Evolutionary conservation across 169 alveolate genomes (phyloP).

Genomic region (Cryptosporidium ryanae): DNA sequence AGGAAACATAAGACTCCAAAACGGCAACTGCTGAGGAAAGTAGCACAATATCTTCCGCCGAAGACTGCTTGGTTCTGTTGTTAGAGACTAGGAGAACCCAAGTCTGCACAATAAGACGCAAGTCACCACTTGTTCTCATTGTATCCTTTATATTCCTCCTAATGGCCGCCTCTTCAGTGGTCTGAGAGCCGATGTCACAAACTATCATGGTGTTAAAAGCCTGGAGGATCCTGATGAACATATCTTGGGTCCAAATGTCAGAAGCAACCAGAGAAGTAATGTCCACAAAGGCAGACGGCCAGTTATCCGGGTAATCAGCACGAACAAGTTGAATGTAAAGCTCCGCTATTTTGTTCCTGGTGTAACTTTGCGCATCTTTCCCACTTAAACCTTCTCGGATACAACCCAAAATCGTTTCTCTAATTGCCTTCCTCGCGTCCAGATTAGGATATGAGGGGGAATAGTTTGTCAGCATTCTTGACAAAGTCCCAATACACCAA

Average conservation of each 20-base stretch:
- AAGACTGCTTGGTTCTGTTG: not conserved
- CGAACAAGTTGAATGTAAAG: slow-evolving; percentile 42
- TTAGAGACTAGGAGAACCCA: slow-evolving; percentile 59
- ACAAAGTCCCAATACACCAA: slow-evolving; percentile 69
- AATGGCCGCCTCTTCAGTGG: slow-evolving; percentile 25
- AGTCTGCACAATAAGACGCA: slow-evolving; percentile 38
- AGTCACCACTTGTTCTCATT: slow-evolving; percentile 63
- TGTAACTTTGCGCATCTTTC: slow-evolving; percentile 10
- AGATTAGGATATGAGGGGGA: not conserved
- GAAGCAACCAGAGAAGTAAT: slow-evolving; percentile 34
- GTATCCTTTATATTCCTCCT: slow-evolving; percentile 61
- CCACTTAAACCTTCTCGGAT: slow-evolving; percentile 10
- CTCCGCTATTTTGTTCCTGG: slow-evolving; percentile 27
- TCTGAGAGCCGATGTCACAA: slow-evolving; percentile 12
- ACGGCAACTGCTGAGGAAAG: slow-evolving; percentile 40
- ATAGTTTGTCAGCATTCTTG: slow-evolving; percentile 16
- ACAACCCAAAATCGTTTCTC: slow-evolving; percentile 24
- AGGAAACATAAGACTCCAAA: slow-evolving; percentile 50
- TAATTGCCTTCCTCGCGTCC: slow-evolving; percentile 8
- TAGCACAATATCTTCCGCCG: slow-evolving; percentile 2
- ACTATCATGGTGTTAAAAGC: slow-evolving; percentile 67
- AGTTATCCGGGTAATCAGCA: slow-evolving; percentile 63
- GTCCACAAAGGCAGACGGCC: slow-evolving; percentile 65
- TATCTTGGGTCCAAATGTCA: slow-evolving; percentile 40
- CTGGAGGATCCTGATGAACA: slow-evolving; percentile 46